Base-by-base conservation (phyloP, 2,329 filamentous ascomycete genomes). In the Talaromyces atroroseus region DNA sequence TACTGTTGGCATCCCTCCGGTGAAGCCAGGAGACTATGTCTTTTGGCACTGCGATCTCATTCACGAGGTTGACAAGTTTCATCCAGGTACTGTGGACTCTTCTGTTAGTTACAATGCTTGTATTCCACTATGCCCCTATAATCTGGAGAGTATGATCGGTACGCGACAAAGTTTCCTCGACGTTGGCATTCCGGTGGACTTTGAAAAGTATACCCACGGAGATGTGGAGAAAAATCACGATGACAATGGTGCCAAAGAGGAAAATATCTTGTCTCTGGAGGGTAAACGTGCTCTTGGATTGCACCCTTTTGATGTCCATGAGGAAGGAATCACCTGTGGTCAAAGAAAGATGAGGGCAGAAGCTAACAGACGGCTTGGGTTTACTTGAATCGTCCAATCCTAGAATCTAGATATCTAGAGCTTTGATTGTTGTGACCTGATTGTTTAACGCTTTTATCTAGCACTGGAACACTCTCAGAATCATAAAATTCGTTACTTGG, bases 11-110 rank as follows among this genome's bases (percentile, higher is more conserved):
- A 63, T 65, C 32, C 63, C 63, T 7, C 57, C 59, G 3, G 60
- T 63, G 5, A 44, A 58, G 50, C 63, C 63, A 2, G 63, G 63
- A 7, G 62, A 64, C 54, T 64, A 64, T 51, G 64, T 64, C 26
- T 64, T 64, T 47, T 65, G 64, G 64, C 63, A 65, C 45, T 64
- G 61, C 52, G 63, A 65, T 51, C 47, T 67, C 2, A 50, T 66
- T 10, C 63, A 67, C 51, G 59, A 60, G 26, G 63, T 65, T 14
- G 63, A 65, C 29, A 60, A 56, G 42, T 57, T 54, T 44, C 59
- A 65, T 40, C 55, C 56, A 6, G 65, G 65, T 10, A 59, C 23
- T 8, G 49, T 53, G 29, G 63, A 68, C 48, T 66, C 64, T 2
- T 59, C 50, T 36, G 65, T 64, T 21, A 50, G 54, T 14, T 68